These are phyloP conservation scores for Alnus glutinosa DNA, from an alignment of 306 rosid species.

Conservation along the genomic window DNA sequence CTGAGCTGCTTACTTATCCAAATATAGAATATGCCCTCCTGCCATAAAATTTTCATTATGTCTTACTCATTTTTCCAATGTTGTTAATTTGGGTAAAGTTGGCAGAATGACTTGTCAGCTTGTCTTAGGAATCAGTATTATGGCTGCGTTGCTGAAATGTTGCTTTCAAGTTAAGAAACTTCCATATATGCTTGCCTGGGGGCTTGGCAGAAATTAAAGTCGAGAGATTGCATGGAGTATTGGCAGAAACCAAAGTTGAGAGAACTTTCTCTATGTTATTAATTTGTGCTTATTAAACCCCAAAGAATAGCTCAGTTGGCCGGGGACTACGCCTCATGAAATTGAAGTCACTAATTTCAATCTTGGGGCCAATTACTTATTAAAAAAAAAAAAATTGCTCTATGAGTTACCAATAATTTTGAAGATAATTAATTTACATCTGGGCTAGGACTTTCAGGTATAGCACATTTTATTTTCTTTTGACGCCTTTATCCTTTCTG, in stretches of 20 bases:
- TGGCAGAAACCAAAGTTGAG: not conserved
- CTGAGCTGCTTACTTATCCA: not conserved
- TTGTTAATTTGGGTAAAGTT: not conserved
- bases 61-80: not conserved
- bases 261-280: not conserved
- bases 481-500: slow-evolving; percentile 18
- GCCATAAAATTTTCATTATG: not conserved
- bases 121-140: not conserved
- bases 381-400: not conserved
- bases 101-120: not conserved
- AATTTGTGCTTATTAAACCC: not conserved
- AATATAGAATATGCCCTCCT: not conserved
- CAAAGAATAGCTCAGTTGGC: too few relatives aligned
- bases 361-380: too few relatives aligned
- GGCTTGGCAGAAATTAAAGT: not conserved
- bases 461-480: slow-evolving; percentile 4
- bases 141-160: too few relatives aligned
- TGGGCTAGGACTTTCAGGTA: not conserved
- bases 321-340: too few relatives aligned
- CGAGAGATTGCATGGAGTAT: not conserved
- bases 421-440: not conserved
- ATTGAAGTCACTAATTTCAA: too few relatives aligned
- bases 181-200: not conserved
- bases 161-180: too few relatives aligned
- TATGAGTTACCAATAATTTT: not conserved